Evolutionary conservation across 371 early-diverging fungal species (phyloP), one percentile per base, ranked within the genome.

Genomic region (Lichtheimia ramosa): DNA sequence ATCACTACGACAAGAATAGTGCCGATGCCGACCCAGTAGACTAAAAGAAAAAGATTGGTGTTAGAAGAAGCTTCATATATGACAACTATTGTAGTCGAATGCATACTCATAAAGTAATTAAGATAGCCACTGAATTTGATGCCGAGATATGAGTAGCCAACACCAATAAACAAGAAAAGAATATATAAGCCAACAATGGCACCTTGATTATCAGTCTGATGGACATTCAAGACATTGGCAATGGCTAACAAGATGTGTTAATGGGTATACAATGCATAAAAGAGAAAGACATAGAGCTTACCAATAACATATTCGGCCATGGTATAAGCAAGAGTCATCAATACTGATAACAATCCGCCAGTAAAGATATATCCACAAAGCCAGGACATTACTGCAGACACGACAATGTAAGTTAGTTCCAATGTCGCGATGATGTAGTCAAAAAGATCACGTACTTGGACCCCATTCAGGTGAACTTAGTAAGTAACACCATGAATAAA

Each of bases 111-210:
- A 49, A 70, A 66, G 8, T 61, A 62, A 48, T 77, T 77, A 48
- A 77, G 43, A 20, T 54, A 62, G 18, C 61, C 55, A 16, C 64
- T 72, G 40, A 62, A 66, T 34, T 54, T 63, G 18, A 74, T 42
- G 20, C 77, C 77, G 13, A 71, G 59, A 41, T 64, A 61, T n/a
- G 56, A 62, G 15, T 54, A 68, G 1, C 53, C 42, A 15, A 68
- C 65, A 18, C 63, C 67, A 7, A 52, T 3, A 4, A 71, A 24
- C 18, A 70, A 43, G 12, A 77, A 48, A 13, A 52, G 63, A 51
- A 63, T 59, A 41, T 71, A 77, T 16, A 76, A 34, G 10, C 77
- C 77, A 7, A 77, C 70, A 42, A 65, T 59, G 10, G 72, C 77
- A 2, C 77, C 77, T 52, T 54, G 59, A 2, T 67, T 68, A 0